Base-by-base conservation (phyloP, 306 rosid species). In the Pyrus pyrifolia region DNA sequence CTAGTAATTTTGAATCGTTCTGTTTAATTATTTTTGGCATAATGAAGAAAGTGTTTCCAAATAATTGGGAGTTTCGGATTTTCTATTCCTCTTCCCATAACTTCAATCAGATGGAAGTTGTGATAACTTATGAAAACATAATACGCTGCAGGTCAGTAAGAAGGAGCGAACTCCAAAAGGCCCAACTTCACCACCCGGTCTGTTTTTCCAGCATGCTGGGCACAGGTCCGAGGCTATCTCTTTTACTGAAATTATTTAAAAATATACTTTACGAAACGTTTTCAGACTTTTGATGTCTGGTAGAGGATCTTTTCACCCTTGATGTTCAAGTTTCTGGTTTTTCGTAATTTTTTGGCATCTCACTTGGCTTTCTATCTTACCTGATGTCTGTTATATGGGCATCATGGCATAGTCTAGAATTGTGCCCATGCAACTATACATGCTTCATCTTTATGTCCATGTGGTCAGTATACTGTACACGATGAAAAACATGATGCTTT, bases 151-250 rank as follows among this genome's bases (percentile, higher is more conserved):
- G 99, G 86, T 91, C 81, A 85, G 93, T 79, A 90, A 89, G 78
- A 92, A 87, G 86, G 97, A 96, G 87, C 93, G 87, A 79, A 75
- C 89, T 51, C 81, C 92, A 76, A 93, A 81, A 82, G 75, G 87
- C 58, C 76, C 88, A 62, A 84, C 63, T 81, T 74, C 93, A 81
- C 90, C 96, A 71, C 84, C 94, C 8, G 99, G 97, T 74, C 82
- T 96, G 91, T 89, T 96, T 82, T 96, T 96, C 82, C 99, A 96
- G 80, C 99, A 96, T 84, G 99, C 98, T 70, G 99, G 99, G 77
- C 99, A 96, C 90, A 96, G 99, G 99, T 95, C 76, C 75, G 77
- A 29, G 33, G 14, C 62, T 61, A 13, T 14, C 64, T 65, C 70
- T 62, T n/a, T 59, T 63, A 42, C 64, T 76, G 27, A 31, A 58